Evolutionary conservation across 805 yeast species (phyloP).

Genomic region (Maudiozyma turicensis): DNA sequence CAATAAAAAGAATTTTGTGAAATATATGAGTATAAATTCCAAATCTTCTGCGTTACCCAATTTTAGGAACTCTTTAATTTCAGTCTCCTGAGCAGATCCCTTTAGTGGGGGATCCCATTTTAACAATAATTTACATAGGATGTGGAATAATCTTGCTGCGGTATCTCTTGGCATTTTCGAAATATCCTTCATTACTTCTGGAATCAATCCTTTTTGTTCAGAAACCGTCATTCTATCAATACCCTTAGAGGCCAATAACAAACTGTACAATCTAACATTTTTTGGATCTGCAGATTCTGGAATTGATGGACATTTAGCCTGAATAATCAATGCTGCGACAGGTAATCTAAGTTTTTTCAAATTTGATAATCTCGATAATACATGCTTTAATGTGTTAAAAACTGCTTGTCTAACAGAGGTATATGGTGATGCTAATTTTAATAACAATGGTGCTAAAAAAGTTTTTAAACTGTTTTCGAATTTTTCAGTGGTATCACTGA

Average conservation of each 20-base stretch:
- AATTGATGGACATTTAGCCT: conserved; percentile 46
- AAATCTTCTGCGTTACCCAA: conserved; percentile 35
- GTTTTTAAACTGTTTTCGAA: conserved; percentile 49
- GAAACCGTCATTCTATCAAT: conserved; percentile 42
- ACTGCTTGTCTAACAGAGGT: conserved; percentile 58
- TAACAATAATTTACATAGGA: conserved; percentile 45
- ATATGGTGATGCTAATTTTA: conserved; percentile 69
- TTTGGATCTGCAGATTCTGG: conserved; percentile 35
- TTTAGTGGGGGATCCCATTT: conserved; percentile 41
- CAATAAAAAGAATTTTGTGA: conserved; percentile 50
- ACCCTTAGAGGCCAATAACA: conserved; percentile 61
- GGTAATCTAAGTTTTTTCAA: conserved; percentile 53
- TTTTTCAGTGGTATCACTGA: conserved; percentile 59
- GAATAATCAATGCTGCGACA: conserved; percentile 47
- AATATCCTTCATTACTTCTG: conserved; percentile 40
- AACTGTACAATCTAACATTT: conserved; percentile 49
- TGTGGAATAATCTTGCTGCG: conserved; percentile 51
- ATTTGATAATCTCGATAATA: conserved; percentile 57
- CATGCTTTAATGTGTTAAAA: conserved; percentile 53
- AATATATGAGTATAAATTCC: conserved; percentile 35
- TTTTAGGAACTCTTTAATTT: conserved; percentile 28
- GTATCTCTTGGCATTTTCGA: conserved; percentile 29
- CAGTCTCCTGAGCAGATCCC: conserved; percentile 36
- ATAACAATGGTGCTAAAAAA: conserved; percentile 66
- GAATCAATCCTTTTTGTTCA: conserved; percentile 34